Evolutionary conservation across 2,329 filamentous ascomycete genomes (phyloP), one percentile per base, ranked within the genome.

Genomic region (Monilinia polystroma): DNA sequence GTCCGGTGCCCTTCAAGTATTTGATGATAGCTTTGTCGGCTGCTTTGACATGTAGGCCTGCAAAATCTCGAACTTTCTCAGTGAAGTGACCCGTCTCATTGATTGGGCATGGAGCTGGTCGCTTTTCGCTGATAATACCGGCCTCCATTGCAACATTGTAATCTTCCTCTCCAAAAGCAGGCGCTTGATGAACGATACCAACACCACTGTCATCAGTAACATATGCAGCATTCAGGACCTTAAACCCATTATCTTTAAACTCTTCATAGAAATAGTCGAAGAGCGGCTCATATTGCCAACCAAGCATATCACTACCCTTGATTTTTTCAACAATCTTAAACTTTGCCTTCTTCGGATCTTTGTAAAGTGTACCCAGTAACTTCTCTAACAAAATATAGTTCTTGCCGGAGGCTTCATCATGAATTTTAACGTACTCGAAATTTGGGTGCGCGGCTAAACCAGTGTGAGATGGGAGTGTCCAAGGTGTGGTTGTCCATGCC

Each of bases 21-120:
- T 96, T 96, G 78, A 97, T 92, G 77, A 98, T 97, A 72, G 87
- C 87, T 81, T 94, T 96, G 78, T 97, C 94, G 10, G 94, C 94
- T 68, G 87, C 87, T 80, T 97, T 97, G 74, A 97, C 93, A 76
- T 97, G 89, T 80, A 92, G 87, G 3, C 94, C 93, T 49, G 83
- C 89, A 73, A 96, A 97, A 73, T 97, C 91, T 11, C 83, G 82
- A 26, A 97, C 87, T 73, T 90, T 87, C 11, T 83, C 81, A 1
- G 90, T 94, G 78, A 94, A 97, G 73, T 87, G 84, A 52, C 92
- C 94, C 43, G 85, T 86, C 63, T 94, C 90, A 74, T 96, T 90
- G n/a, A 97, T 89, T 1, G 94, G 94, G 76, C 96, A 94, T 0
- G 93, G 93, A n/a, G 94, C 92, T 47, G 87, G 83, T 64, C 91